A percentile compares a stretch with the other conserved stretches of the same genome.
Conservation (phyloP, 2,329 filamentous ascomycete genomes). For the Helotiales sp. region DNA sequence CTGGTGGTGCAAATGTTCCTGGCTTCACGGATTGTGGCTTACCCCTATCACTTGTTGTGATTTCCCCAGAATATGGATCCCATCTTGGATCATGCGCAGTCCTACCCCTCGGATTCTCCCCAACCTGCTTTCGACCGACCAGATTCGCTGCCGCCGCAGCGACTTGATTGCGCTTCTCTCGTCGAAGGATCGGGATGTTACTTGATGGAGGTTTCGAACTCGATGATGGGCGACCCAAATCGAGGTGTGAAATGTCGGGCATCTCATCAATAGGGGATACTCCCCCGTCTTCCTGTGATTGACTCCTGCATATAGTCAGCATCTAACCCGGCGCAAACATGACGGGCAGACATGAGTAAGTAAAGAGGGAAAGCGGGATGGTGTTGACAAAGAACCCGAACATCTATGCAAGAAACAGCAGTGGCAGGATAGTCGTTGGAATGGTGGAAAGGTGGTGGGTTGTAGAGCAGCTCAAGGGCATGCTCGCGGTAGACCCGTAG, state of each 20-base stretch:
- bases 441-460: constrained; percentile 4
- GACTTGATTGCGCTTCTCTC: constrained; percentile 41
- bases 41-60: constrained; percentile 60
- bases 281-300: constrained; percentile 35
- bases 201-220: constrained; percentile 32
- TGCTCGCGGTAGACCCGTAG: constrained; percentile 22
- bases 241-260: constrained; percentile 36
- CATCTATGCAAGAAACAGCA: constrained; percentile 19
- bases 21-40: constrained; percentile 62
- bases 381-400: constrained; percentile 28
- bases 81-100: constrained; percentile 54
- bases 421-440: constrained; percentile 6
- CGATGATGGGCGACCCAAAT: constrained; percentile 19
- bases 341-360: constrained; percentile 31
- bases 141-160: constrained; percentile 36
- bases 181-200: constrained; percentile 42
- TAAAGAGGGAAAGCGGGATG: constrained; percentile 28
- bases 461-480: constrained; percentile 27
- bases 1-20: constrained; percentile 50
- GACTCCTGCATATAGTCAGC: constrained; percentile 31
- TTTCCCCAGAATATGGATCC: constrained; percentile 71
- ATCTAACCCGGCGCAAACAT: constrained; percentile 5
- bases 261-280: constrained; percentile 50
- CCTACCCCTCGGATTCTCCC: constrained; percentile 27
- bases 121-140: constrained; percentile 34